Evolutionary conservation across 108 stramenopile species (phyloP).

Genomic region (Fragilaria crotonensis): DNA sequence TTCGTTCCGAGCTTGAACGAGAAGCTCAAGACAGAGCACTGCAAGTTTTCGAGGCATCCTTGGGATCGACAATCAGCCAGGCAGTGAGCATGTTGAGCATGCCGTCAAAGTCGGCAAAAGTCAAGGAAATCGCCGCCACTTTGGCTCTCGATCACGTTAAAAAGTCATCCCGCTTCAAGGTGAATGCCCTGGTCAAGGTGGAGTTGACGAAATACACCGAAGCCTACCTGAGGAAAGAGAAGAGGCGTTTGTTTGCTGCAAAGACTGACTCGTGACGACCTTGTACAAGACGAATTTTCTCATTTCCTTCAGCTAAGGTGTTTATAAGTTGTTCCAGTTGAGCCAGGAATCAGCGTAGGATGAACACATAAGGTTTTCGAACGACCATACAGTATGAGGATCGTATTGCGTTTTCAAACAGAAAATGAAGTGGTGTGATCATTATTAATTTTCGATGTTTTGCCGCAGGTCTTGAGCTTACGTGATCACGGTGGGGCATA

Average conservation of each 20-base stretch:
- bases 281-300: too few relatives aligned
- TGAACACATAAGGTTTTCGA: too few relatives aligned
- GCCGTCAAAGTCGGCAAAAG: slow-evolving; percentile 11
- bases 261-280: too few relatives aligned
- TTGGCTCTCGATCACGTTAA: slow-evolving; percentile 23
- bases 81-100: slow-evolving; percentile 22
- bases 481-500: too few relatives aligned
- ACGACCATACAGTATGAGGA: too few relatives aligned
- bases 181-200: background rate
- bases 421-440: too few relatives aligned
- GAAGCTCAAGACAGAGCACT: slow-evolving; percentile 22
- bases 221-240: background rate
- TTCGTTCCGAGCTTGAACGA: slow-evolving; percentile 12
- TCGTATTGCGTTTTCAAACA: too few relatives aligned
- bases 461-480: too few relatives aligned
- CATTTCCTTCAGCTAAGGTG: too few relatives aligned
- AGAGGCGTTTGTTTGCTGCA: background rate
- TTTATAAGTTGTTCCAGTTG: too few relatives aligned
- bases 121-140: slow-evolving; percentile 26
- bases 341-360: too few relatives aligned
- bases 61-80: slow-evolving; percentile 3
- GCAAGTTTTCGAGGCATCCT: slow-evolving; percentile 6
- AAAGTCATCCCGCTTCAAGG: background rate
- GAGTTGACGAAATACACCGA: background rate
- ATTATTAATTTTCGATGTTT: too few relatives aligned